Conservation (phyloP, 1,139 yeast genomes). For the Diutina neorugosa region DNA sequence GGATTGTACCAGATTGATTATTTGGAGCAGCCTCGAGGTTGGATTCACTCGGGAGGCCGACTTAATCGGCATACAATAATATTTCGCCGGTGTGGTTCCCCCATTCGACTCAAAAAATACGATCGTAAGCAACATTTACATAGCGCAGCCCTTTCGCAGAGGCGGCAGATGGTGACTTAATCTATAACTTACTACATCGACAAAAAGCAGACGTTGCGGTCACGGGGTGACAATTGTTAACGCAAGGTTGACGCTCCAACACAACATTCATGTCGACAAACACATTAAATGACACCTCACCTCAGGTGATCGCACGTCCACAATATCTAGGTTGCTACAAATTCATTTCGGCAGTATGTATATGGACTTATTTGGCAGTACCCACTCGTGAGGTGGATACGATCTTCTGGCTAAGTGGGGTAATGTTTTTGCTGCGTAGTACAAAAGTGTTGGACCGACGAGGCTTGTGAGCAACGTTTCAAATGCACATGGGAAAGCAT, state of each 20-base stretch:
- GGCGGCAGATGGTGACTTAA: neutral
- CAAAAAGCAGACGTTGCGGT: neutral
- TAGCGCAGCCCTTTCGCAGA: neutral
- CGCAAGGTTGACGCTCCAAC: too few relatives aligned
- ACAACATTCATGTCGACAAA: too few relatives aligned
- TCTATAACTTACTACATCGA: neutral
- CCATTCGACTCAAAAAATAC: neutral
- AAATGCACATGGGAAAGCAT: neutral
- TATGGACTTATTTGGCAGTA: neutral
- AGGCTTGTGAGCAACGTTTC: neutral
- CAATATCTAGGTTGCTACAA: neutral
- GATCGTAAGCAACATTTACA: neutral
- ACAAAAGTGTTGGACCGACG: neutral
- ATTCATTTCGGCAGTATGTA: neutral
- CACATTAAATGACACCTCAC: too few relatives aligned
- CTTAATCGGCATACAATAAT: too few relatives aligned
- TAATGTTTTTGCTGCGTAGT: neutral
- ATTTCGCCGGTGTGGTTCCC: too few relatives aligned
- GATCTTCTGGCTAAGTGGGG: neutral
- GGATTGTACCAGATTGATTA: neutral
- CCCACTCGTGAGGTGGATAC: neutral
- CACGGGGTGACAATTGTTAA: too few relatives aligned
- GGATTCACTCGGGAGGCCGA: too few relatives aligned
- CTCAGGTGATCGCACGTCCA: too few relatives aligned
- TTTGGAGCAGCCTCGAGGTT: too few relatives aligned